phyloP scores from a whole-genome alignment of 192 early-diverging fungal genomes.

The Coemansia sp. region DNA sequence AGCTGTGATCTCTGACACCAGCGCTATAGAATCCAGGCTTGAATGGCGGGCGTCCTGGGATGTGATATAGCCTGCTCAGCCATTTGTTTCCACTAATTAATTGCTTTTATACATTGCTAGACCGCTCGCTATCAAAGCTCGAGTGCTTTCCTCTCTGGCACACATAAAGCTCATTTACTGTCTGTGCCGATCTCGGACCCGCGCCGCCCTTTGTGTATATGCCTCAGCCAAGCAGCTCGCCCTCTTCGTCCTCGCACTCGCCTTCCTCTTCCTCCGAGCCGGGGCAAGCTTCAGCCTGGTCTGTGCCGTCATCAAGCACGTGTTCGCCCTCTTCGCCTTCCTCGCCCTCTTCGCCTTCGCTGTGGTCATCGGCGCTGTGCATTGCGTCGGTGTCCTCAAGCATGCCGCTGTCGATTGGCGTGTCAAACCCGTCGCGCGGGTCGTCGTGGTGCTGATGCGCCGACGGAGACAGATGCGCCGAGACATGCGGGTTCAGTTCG shows the following conservation, averaged over 20 bases:
- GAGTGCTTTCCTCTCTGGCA: too few relatives aligned
- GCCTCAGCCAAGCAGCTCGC: constrained; percentile 28
- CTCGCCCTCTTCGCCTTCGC: constrained; percentile 9
- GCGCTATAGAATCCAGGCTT: neutral
- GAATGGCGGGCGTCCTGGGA: constrained; percentile 37
- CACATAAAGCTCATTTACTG: too few relatives aligned
- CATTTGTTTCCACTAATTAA: neutral
- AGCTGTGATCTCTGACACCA: neutral
- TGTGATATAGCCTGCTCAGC: constrained; percentile 15
- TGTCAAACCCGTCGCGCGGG: constrained; percentile 19
- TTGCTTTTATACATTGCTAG: neutral
- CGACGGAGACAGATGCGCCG: constrained; percentile 23
- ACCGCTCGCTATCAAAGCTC: too few relatives aligned
- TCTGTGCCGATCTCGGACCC: too few relatives aligned
- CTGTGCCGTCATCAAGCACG: constrained; percentile 8
- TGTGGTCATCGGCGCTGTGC: neutral
- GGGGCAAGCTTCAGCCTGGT: neutral
- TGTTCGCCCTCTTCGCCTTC: constrained; percentile 18
- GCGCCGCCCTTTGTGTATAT: too few relatives aligned
- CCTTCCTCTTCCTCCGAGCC: constrained; percentile 26
- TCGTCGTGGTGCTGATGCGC: constrained; percentile 14
- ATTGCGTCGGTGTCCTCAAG: constrained; percentile 11
- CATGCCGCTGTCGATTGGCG: constrained; percentile 17
- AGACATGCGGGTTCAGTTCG: constrained; percentile 9
- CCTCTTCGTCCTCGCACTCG: constrained; percentile 44